A percentile compares a stretch with the other conserved stretches of the same genome.
Evolutionary conservation across 257 asterid species (phyloP).

Genomic region (Phtheirospermum japonicum): DNA sequence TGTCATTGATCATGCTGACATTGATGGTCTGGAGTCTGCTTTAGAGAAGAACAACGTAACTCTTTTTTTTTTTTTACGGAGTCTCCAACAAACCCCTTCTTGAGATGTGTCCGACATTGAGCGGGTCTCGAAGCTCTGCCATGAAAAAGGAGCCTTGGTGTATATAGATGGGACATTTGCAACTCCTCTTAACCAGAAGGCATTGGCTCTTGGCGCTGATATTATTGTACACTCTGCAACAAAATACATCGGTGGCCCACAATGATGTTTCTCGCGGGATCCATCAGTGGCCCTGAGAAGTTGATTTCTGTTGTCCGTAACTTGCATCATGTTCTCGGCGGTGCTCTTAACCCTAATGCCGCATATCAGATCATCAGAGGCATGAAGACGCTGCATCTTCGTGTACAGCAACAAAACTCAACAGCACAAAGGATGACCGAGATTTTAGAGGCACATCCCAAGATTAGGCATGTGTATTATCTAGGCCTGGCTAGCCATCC

Average conservation of each 20-base stretch:
- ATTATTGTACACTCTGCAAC: too few relatives aligned
- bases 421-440: conserved; percentile 95
- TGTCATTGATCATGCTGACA: conserved; percentile 89
- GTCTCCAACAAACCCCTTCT: conserved; percentile 91
- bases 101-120: conserved; percentile 92
- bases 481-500: too few relatives aligned
- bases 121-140: conserved; percentile 86
- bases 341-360: conserved; percentile 83
- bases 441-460: conserved; percentile 98
- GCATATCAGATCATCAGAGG: conserved; percentile 78
- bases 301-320: conserved; percentile 66
- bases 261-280: conserved; percentile 89
- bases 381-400: too few relatives aligned
- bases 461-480: too few relatives aligned
- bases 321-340: conserved; percentile 83
- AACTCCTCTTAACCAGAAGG: too few relatives aligned
- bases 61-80: conserved; percentile 81
- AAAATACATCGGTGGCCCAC: too few relatives aligned
- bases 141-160: too few relatives aligned
- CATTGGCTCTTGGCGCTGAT: too few relatives aligned
- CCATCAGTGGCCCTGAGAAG: conserved; percentile 82
- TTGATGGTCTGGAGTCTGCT: conserved; percentile 72
- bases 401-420: conserved; percentile 92
- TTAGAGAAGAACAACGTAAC: conserved; percentile 56
- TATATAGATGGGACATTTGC: too few relatives aligned